Base-by-base conservation (phyloP, 257 asterid species). In the Capsicum chinense region DNA sequence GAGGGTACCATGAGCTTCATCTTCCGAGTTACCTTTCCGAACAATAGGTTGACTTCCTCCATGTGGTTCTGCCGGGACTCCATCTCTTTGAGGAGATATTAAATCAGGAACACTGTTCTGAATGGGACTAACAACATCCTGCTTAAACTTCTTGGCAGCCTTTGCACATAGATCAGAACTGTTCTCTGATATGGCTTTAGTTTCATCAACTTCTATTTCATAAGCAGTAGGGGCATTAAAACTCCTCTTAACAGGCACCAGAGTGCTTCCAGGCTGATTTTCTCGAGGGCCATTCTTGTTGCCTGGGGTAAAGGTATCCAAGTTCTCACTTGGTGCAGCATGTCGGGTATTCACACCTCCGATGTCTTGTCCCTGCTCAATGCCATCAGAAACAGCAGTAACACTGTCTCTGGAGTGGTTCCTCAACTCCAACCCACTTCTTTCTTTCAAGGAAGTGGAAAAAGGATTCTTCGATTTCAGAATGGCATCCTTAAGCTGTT, bases 401-500 rank as follows among this genome's bases (percentile, higher is more conserved):
- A 63, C 57, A 39, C 79, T 83, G 81, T 54, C 83, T 79, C 87
- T 86, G 56, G 84, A 62, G 66, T 70, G 90, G 82, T 86, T 81
- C 63, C 79, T 87, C 85, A 82, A 74, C 47, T 69, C 81, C 87
- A 91, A 85, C 83, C 95, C 90, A 86, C 97, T 89, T 85, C 83
- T 83, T 83, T 92, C 92, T 87, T 88, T 92, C 84, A 92, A 87
- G 83, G 92, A 88, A 73, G 85, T 89, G 81, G 83, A 87, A 79
- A 85, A 78, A 86, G 94, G 86, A 89, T 88, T 83, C 10, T 85
- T 86, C 59, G 90, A 90, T 50, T 84, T 82, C 60, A 86, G 87
- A 87, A 91, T 86, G 79, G 89, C 91, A 85, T 87, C 89, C 88
- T 93, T 93, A 76, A 92, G 88, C 96, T 93, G 89, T 80, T 86